Evolutionary conservation across 1,284 basidiomycete species (phyloP), one percentile per base, ranked within the genome.

Genomic region (Leccinum huronense): DNA sequence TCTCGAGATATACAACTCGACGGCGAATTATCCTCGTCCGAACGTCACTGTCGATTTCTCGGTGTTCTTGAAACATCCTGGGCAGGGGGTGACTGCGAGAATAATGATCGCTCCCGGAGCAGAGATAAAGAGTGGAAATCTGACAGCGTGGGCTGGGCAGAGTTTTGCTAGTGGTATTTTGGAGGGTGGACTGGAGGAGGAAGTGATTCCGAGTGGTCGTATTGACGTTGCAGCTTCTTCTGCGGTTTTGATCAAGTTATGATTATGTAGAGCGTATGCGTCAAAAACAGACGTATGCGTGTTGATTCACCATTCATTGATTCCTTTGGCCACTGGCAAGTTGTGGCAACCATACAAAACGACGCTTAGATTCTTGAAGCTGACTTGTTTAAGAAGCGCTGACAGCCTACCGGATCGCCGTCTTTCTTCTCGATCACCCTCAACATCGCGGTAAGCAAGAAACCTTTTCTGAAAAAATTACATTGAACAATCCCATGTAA

Each of bases 81-180:
- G 65, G 33, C 59, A 63, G 34, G 58, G 69, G 73, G 73, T 80
- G 10, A 77, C 64, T 4, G 75, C 80, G 57, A 75, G 76, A 60
- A 75, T 77, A 40, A 66, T 84, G 65, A 78, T 78, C 40, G 80
- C 81, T 6, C 80, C 81, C 42, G 81, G 82, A 9, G 79, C 81
- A 19, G 81, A 83, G 70, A 72, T 82, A 30, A 77, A 79, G 65
- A 71, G 73, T 9, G 80, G 75, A 3, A 80, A 80, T 65, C 59
- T 75, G 45, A 83, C 81, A 40, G 78, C 76, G 1, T 83, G 83
- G 83, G 82, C 81, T 1, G 82, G 83, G 3, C 83, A 83, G 67
- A 78, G 73, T 13, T 84, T 79, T 70, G 77, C 76, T 10, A 72
- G 72, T 59, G 83, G 82, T 1, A 57, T 78, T 27, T 76, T 78